phyloP scores from a whole-genome alignment of 192 early-diverging fungal genomes.

The Coemansia sp. region DNA sequence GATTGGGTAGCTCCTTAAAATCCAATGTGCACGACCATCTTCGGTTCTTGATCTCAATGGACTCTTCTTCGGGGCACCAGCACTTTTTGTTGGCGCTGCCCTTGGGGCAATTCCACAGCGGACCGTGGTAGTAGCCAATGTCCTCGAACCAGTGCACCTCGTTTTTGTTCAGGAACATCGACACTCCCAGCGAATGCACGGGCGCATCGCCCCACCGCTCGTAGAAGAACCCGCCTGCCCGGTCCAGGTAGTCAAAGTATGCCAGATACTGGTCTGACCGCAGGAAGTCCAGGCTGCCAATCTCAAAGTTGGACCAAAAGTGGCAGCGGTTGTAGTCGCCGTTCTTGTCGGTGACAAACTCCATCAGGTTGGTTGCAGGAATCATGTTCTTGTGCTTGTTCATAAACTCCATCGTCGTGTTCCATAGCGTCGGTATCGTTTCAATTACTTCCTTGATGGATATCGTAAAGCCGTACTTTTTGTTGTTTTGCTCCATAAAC shows the following conservation, averaged over 20 bases:
- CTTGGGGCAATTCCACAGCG: conserved; percentile 38
- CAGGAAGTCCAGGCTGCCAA: conserved; percentile 61
- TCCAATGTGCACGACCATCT: conserved; percentile 47
- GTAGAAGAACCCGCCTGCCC: conserved; percentile 13
- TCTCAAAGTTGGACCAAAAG: conserved; percentile 87
- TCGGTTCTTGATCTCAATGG: conserved; percentile 35
- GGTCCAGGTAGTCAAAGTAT: conserved; percentile 8
- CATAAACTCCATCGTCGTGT: conserved; percentile 49
- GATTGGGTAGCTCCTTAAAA: conserved; percentile 29
- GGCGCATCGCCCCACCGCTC: conserved; percentile 20
- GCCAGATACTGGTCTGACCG: conserved; percentile 31
- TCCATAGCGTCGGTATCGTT: conserved; percentile 61
- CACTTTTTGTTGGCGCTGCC: conserved; percentile 31
- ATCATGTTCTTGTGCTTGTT: conserved; percentile 23
- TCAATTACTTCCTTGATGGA: conserved; percentile 54
- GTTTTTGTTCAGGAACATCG: conserved; percentile 55
- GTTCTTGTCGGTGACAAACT: conserved; percentile 44
- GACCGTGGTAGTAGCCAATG: conserved; percentile 62
- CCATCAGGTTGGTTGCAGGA: conserved; percentile 50
- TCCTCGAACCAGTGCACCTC: conserved; percentile 71
- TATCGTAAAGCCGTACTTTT: conserved; percentile 68
- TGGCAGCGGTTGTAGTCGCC: conserved; percentile 71
- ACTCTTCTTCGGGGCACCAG: conserved; percentile 43
- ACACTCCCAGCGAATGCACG: conserved; percentile 63
- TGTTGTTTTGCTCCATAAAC: conserved; percentile 70